Base-by-base conservation (phyloP, 768 basidiomycete genomes). In the Leccinum subgranulosum region DNA sequence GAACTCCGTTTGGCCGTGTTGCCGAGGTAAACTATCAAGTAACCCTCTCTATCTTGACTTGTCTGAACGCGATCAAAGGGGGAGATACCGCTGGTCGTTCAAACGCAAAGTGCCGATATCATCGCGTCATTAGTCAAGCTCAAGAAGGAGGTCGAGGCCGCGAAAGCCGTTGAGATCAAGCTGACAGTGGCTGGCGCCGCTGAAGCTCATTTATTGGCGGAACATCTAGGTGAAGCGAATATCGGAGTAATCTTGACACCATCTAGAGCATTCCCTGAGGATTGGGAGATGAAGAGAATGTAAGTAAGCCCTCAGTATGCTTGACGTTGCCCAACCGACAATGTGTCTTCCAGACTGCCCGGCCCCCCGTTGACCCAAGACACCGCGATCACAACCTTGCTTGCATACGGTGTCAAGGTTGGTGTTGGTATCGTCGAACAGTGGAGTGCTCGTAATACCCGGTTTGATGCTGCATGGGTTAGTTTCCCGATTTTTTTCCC, bases 391-490 rank as follows among this genome's bases (percentile, higher is more conserved):
- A 76, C 81, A 23, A 77, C 78, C 52, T 80, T 98, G 21, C 68
- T 87, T 17, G 75, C 77, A 3, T 81, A 89, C 46, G 86, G 85
- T 27, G 89, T 97, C 15, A 84, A 83, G 6, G 85, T 92, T 31
- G 90, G 84, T 8, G 66, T 92, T 49, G 88, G 87, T 17, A 77
- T 86, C 48, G 72, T 79, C 47, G 83, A 85, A 59, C 81, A 81
- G 41, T 92, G 87, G 87, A 77, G 80, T 27, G 86, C 88, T 7
- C 82, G 90, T 25, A 92, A 88, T 66, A 79, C 88, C 10, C 82
- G 88, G 15, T 90, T 93, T 62, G 92, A 96, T 61, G 73, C 84
- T 29, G 89, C 83, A 45, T 95, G 94, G 93, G 90, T 87, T 60
- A 63, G 84, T 75, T 51, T 39, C 54, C 41, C 1, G 6, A 7